Percentiles rank a stretch among this genome's conserved stretches.
These are phyloP conservation scores for Rhexocercosporidium sp. DNA, from an alignment of 2,329 filamentous ascomycete genomes.

Conservation along the genomic window DNA sequence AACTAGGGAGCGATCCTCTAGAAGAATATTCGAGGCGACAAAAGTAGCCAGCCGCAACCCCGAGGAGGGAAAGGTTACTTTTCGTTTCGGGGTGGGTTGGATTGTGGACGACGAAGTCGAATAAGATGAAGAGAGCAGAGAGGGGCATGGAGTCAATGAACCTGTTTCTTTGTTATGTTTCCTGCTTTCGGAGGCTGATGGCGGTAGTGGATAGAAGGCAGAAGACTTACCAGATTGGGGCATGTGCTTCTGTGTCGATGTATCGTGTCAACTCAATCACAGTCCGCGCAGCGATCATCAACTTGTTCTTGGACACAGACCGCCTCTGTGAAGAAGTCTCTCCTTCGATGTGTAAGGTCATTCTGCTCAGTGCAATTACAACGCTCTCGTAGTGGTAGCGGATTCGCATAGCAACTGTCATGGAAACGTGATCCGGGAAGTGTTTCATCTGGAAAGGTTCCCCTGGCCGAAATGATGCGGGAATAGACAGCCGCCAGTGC, in stretches of 20 bases:
- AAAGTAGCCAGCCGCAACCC: conserved; percentile 50
- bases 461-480: conserved; percentile 41
- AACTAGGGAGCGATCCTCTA: conserved; percentile 44
- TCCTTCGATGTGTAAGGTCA: conserved; percentile 38
- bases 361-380: conserved; percentile 42
- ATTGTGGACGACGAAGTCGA: conserved; percentile 49
- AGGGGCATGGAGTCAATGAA: conserved; percentile 46
- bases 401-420: conserved; percentile 36
- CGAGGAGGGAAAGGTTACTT: conserved; percentile 47
- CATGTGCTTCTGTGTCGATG: conserved; percentile 44
- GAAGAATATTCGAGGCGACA: conserved; percentile 49
- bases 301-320: conserved; percentile 31
- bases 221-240: conserved; percentile 43
- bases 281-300: conserved; percentile 42
- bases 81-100: conserved; percentile 44
- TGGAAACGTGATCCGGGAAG: conserved; percentile 24
- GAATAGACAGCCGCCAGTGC: conserved; percentile 41
- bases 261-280: conserved; percentile 44
- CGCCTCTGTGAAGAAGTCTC: conserved; percentile 23
- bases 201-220: no score
- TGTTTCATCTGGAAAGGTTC: conserved; percentile 31
- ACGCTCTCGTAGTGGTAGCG: conserved; percentile 43
- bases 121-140: conserved; percentile 47
- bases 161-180: conserved; percentile 26
- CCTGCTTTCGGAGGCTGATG: no score